Conservation (phyloP, 257 asterid genomes). For the Verbena officinalis region DNA sequence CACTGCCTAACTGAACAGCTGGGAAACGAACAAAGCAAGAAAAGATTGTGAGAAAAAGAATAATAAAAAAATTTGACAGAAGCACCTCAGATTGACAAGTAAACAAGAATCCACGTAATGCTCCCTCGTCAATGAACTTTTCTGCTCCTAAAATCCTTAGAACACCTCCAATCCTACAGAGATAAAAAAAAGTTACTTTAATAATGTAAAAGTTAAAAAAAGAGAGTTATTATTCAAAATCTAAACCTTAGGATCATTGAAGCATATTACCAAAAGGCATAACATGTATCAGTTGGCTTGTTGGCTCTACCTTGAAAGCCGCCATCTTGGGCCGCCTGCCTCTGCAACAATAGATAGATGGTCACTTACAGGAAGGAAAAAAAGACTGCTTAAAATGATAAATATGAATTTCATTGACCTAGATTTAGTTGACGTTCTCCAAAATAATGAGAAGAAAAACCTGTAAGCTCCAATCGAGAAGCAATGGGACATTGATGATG, state of each 20-base stretch:
- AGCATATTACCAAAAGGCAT: conserved; percentile 82
- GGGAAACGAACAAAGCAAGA: background rate
- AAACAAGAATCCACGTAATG: conserved; percentile 67
- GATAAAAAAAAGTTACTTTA: conserved; percentile 3
- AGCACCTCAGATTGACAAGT: conserved; percentile 87
- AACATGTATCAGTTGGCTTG: conserved; percentile 88
- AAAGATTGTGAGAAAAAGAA: background rate
- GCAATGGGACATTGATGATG: conserved; percentile 63
- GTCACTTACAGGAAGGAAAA: background rate
- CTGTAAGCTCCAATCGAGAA: conserved; percentile 91
- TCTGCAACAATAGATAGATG: conserved; percentile 53
- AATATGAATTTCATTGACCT: conserved; percentile 11
- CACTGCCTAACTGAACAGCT: too few species aligned
- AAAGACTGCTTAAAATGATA: background rate
- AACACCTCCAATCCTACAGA: conserved; percentile 85
- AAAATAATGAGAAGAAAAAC: conserved; percentile 40
- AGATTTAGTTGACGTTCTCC: background rate
- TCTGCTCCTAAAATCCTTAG: conserved; percentile 77
- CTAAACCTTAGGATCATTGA: background rate
- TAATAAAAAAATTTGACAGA: conserved; percentile 2
- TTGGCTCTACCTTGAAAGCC: conserved; percentile 94
- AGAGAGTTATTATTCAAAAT: background rate
- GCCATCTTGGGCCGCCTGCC: conserved; percentile 83
- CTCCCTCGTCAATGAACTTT: conserved; percentile 53
- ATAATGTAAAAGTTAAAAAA: conserved; percentile 16